phyloP scores from a whole-genome alignment of 2,329 filamentous ascomycete genomes.

The Delphinella strobiligena region DNA sequence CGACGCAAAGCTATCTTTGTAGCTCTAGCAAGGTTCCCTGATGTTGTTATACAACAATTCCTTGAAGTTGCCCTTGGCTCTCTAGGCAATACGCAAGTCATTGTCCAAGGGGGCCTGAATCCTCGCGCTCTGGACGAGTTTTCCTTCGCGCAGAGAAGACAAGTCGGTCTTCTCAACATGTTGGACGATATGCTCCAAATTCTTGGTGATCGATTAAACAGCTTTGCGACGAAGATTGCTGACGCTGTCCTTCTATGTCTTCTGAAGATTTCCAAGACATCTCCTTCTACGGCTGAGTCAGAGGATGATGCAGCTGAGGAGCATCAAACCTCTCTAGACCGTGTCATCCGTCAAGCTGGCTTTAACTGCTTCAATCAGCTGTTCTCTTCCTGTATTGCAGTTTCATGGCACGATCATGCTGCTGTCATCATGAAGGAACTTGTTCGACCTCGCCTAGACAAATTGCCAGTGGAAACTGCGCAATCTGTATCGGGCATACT shows the following conservation, averaged over 20 bases:
- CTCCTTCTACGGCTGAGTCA: slow-evolving; percentile 25
- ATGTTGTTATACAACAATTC: slow-evolving; percentile 67
- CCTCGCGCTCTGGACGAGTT: slow-evolving; percentile 5
- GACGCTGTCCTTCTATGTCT: slow-evolving; percentile 74
- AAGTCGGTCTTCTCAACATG: slow-evolving; percentile 88
- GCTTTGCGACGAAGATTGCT: slow-evolving; percentile 57
- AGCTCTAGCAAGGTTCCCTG: slow-evolving; percentile 63
- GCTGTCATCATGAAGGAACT: slow-evolving; percentile 60
- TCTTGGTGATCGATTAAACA: slow-evolving; percentile 59
- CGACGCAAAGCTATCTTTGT: slow-evolving; percentile 64
- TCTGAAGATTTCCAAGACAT: slow-evolving; percentile 49
- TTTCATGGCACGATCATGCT: slow-evolving; percentile 62
- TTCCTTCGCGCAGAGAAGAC: slow-evolving; percentile 44
- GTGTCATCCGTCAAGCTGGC: slow-evolving; percentile 56
- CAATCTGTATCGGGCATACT: slow-evolving; percentile 79
- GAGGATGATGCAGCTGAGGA: slow-evolving; percentile 21
- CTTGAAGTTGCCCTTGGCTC: slow-evolving; percentile 69
- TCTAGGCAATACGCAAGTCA: not conserved
- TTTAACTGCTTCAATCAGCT: slow-evolving; percentile 72
- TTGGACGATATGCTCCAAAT: slow-evolving; percentile 75
- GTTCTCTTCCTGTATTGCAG: slow-evolving; percentile 59
- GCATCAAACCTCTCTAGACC: slow-evolving; percentile 44
- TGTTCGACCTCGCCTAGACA: slow-evolving; percentile 63
- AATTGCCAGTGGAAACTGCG: slow-evolving; percentile 72
- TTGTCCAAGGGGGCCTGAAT: not conserved